Percentiles rank a stretch among this genome's conserved stretches.
Evolutionary conservation across 805 yeast species (phyloP).

Genomic region (Clavispora santaluciae): DNA sequence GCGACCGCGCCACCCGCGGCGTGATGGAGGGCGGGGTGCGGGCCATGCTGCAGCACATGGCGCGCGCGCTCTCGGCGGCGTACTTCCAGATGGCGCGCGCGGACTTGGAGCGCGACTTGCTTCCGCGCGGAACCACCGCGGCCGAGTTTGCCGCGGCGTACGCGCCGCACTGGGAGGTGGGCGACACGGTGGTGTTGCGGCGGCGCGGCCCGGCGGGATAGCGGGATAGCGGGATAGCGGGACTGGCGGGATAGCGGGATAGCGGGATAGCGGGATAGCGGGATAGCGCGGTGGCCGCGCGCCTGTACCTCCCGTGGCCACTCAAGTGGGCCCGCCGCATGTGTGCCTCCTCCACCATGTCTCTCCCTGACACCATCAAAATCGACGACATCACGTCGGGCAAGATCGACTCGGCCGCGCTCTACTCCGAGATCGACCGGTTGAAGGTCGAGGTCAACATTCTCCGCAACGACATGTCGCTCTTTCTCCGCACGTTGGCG

Average conservation of each 20-base stretch:
- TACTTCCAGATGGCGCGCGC: constrained; percentile 32
- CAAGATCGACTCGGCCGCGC: constrained; percentile 31
- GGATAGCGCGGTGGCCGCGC: too few relatives aligned
- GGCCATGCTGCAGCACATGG: constrained; percentile 30
- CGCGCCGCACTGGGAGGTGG: constrained; percentile 29
- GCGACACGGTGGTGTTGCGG: constrained; percentile 22
- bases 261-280: too few relatives aligned
- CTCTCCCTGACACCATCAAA: constrained; percentile 26
- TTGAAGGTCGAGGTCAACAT: constrained; percentile 39
- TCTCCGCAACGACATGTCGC: constrained; percentile 37
- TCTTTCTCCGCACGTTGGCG: constrained; percentile 34
- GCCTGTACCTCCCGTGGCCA: too few relatives aligned
- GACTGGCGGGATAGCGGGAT: too few relatives aligned
- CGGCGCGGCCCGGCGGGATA: not conserved
- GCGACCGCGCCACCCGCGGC: constrained; percentile 27
- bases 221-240: too few relatives aligned
- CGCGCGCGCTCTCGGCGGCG: constrained; percentile 22
- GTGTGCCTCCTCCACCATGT: too few relatives aligned
- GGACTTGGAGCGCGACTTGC: constrained; percentile 20
- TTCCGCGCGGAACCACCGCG: constrained; percentile 24
- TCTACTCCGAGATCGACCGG: constrained; percentile 42
- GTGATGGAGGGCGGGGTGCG: constrained; percentile 41
- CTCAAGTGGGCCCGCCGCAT: too few relatives aligned
- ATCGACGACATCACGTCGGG: constrained; percentile 44
- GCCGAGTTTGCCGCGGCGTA: constrained; percentile 17